Base-by-base conservation (phyloP, 345 rosid species). In the Eutrema yunnanense region DNA sequence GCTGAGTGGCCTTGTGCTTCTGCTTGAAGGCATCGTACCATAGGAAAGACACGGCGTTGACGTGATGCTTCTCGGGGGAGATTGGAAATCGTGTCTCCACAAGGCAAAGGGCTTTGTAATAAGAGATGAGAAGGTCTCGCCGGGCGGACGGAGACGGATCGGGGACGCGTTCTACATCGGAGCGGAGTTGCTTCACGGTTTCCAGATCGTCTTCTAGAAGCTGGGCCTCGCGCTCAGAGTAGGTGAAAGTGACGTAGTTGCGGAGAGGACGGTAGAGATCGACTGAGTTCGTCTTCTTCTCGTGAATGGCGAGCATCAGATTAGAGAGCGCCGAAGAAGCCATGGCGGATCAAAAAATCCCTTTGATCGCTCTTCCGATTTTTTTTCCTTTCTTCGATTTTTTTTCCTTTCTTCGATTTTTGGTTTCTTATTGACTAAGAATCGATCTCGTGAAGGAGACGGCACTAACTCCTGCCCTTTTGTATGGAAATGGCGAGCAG, bases 181-280 rank as follows among this genome's bases (percentile, higher is more conserved):
- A 87, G 71, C 99, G 98, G 78, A 87, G 82, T 34, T 84, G 80
- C 40, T 82, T 92, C 14, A 95, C 75, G 59, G 87, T 81, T 30
- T 86, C 84, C 43, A 95, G 96, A 72, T 95, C 99, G 82, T 95
- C 99, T 32, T 92, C 99, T 22, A 95, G 85, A 81, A 87, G 88
- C 73, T 88, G 84, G 37, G 99, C 99, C 56, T 95, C 96, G 67
- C 98, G 99, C 69, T 95, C 99, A 41, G 98, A 92, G 94, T 92
- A 95, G 72, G 69, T 60, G 81, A 79, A 75, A 73, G 83, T 69
- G 79, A 95, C 77, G 84, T 88, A 95, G 72, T 92, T 87, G 75
- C 98, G 98, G 57, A 95, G 80, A 7, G 99, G 96, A 40, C 97
- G 96, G 90, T 95, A 92, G 67, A 95, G 85, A 65, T 95, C 99